Evolutionary conservation across 257 asterid genomes (phyloP), one percentile per base, ranked within the genome.

Genomic region (Ligustrum vulgare): DNA sequence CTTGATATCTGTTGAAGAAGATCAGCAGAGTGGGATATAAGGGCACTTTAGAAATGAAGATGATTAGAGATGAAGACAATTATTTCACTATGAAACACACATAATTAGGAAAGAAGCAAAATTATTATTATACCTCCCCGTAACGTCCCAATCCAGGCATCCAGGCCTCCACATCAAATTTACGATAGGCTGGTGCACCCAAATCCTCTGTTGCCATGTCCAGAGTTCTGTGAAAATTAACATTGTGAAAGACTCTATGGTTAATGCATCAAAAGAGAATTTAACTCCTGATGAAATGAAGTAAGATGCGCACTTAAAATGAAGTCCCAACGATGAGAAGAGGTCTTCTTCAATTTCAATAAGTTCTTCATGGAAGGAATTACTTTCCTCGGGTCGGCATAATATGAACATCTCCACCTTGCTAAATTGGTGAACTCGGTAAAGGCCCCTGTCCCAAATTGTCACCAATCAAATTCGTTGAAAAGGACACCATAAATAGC

Each of bases 111-210:
- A 31, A 45, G 2, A 28, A 28, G 28, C 23, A 25, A 31, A 9
- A 2, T 25, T 39, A n/a, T 47, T 31, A 16, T 5, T 79, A 6
- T 84, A 93, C 99, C 96, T 95, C 99, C 5, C 99, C 99, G 39
- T 86, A 95, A 32, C 98, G 95, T 62, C 88, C 97, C 88, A 95
- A 80, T 33, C 98, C 98, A 4, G 99, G 99, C 97, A 95, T 95
- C 98, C 99, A 95, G 7, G 98, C 98, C 82, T 95, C 99, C 69
- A 95, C 90, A 39, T 95, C 99, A 36, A 90, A 95, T 84, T 95
- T 95, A 73, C 99, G 96, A 77, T 90, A 93, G 1, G 98, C 99
- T 20, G 99, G 99, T 22, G 99, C 98, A 72, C 99, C 99, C 76
- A 95, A 81, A 88, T 95, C 99, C 83, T 82, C 92, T 0, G 97